Conservation (phyloP, 805 yeast genomes). For the Lachancea fermentati region DNA sequence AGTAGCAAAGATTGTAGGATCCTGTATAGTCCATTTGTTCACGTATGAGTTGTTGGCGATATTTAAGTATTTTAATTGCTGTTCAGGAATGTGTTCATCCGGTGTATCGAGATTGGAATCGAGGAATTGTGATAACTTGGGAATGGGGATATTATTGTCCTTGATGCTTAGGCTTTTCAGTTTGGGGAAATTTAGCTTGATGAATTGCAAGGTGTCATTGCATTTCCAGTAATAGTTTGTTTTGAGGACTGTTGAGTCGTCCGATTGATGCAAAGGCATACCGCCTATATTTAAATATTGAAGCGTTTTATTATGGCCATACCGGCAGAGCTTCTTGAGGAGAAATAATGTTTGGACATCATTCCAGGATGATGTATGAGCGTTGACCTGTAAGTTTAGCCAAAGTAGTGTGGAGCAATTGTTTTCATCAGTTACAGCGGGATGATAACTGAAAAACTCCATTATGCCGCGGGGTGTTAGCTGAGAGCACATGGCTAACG, state of each 20-base stretch:
- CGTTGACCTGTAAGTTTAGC: constrained; percentile 61
- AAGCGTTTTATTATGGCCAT: constrained; percentile 32
- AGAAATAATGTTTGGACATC: constrained; percentile 46
- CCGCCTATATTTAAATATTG: constrained; percentile 59
- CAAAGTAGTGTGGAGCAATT: constrained; percentile 47
- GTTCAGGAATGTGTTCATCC: constrained; percentile 9
- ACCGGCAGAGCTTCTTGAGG: constrained; percentile 35
- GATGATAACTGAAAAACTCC: constrained; percentile 65
- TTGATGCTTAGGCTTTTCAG: constrained; percentile 35
- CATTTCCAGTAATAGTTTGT: constrained; percentile 27
- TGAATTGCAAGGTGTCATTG: constrained; percentile 33
- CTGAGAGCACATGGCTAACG: constrained; percentile 58
- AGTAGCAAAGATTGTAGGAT: constrained; percentile 39
- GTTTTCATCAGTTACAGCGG: constrained; percentile 42
- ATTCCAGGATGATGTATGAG: constrained; percentile 52
- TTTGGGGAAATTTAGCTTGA: constrained; percentile 36
- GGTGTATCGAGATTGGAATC: constrained; percentile 19
- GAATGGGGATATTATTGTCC: constrained; percentile 32
- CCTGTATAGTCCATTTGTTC: constrained; percentile 55
- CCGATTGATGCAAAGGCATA: constrained; percentile 44
- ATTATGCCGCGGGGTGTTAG: constrained; percentile 68
- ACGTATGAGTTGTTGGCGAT: constrained; percentile 57
- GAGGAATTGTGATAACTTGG: constrained; percentile 31
- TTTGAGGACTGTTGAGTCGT: constrained; percentile 20
- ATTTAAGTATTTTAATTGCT: constrained; percentile 52